Evolutionary conservation across 768 basidiomycete species (phyloP), one percentile per base, ranked within the genome.

Genomic region (Leccinum truebloodii): DNA sequence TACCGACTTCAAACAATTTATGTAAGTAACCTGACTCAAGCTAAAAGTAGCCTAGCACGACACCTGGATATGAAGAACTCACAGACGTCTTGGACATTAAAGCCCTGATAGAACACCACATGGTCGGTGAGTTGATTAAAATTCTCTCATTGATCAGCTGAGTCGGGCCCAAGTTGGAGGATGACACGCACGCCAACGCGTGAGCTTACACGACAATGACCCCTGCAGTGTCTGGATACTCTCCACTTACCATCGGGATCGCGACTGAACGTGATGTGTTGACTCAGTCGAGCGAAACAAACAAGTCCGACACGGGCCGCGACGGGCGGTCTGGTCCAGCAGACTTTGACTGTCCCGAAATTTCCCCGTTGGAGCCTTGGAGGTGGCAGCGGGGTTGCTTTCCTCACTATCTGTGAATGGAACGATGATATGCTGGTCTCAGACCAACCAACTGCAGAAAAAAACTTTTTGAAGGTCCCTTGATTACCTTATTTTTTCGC

Each of bases 81-180:
- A n/a, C 10, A 6, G 20, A 52, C 10, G 22, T 52, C 54, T 30
- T 52, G 26, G 5, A 24, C 48, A 39, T 14, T n/a, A 32, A 32
- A 58, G 26, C 62, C 62, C 62, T 56, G 58, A 44, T 39, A 52
- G 32, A 44, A 53, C 50, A 37, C 51, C 51, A 51, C 52, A 61
- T 65, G 60, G 59, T 64, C 68, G 65, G 68, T 24, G 46, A 60
- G 46, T 57, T 60, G 59, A 69, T 60, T 62, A 6, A 26, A 44
- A 5, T 60, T 68, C 62, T 65, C 52, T 54, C 56, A 55, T 67
- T 37, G 59, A 52, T 55, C 30, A 30, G 30, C n/a, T 44, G 52
- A 52, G 32, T 57, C 24, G 41, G 62, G 20, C 8, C 51, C 32
- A 35, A 35, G 34, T 56, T 20, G 44, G 20, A 46, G 22, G 63